Percentiles rank a stretch among this genome's conserved stretches.
phyloP scores from a whole-genome alignment of 169 alveolate genomes.

The Cryptosporidium xiaoi region DNA sequence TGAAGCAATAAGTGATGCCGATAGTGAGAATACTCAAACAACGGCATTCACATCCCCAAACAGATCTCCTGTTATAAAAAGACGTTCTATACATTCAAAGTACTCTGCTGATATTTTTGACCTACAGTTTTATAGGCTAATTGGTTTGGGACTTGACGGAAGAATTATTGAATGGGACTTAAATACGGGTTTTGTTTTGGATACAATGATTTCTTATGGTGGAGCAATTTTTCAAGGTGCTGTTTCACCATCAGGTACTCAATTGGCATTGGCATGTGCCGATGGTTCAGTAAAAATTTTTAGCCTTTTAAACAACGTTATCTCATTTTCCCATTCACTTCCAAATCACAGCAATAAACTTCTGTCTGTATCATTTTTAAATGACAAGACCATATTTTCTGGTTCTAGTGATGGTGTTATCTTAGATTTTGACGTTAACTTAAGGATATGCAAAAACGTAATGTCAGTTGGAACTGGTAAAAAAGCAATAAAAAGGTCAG shows the following conservation, averaged over 20 bases:
- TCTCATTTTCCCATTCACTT: constrained; percentile 15
- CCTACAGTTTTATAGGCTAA: constrained; percentile 24
- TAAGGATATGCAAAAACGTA: constrained; percentile 22
- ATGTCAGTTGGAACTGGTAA: constrained; percentile 66
- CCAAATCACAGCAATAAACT: constrained; percentile 50
- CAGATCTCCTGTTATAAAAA: constrained; percentile 25
- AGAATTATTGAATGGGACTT: constrained; percentile 65
- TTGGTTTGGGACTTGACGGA: constrained; percentile 65
- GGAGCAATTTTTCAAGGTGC: constrained; percentile 73
- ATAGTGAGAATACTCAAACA: constrained; percentile 40
- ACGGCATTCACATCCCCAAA: constrained; percentile 70
- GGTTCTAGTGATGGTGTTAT: constrained; percentile 66
- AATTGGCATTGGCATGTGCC: constrained; percentile 65
- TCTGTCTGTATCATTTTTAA: constrained; percentile 29
- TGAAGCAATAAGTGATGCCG: constrained; percentile 36
- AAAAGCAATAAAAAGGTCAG: background rate
- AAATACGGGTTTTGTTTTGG: constrained; percentile 27
- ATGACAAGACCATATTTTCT: constrained; percentile 28
- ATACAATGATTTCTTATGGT: constrained; percentile 43
- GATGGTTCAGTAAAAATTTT: constrained; percentile 64
- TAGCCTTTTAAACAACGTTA: constrained; percentile 25
- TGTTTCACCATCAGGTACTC: constrained; percentile 30
- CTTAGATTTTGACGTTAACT: constrained; percentile 23
- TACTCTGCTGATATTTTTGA: constrained; percentile 9
- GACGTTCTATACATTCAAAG: background rate